Percentiles rank a stretch among this genome's conserved stretches.
phyloP scores from a whole-genome alignment of 805 yeast genomes.

The Starmerella sirachaensis region DNA sequence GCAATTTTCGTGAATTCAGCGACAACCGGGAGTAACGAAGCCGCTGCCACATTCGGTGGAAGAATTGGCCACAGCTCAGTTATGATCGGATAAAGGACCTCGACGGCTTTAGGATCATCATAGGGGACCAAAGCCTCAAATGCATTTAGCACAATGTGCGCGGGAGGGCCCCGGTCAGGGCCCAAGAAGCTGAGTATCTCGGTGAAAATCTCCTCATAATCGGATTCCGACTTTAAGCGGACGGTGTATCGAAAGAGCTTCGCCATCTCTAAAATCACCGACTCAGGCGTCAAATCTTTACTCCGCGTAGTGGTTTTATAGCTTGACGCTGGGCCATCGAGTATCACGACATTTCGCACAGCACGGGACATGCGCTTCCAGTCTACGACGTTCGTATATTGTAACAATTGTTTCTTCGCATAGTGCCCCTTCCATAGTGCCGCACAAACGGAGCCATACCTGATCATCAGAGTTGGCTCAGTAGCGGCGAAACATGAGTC shows the following conservation, averaged over 20 bases:
- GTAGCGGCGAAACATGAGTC: slow-evolving; percentile 62
- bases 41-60: slow-evolving; percentile 5
- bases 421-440: slow-evolving; percentile 39
- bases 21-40: slow-evolving; percentile 8
- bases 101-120: slow-evolving; percentile 1
- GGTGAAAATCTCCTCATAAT: neutral
- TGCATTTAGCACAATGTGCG: slow-evolving; percentile 6
- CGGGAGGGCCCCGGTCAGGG: slow-evolving; percentile 8
- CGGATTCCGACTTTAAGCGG: neutral
- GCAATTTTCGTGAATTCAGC: slow-evolving; percentile 8
- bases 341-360: slow-evolving; percentile 12
- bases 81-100: slow-evolving; percentile 2
- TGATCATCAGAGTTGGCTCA: slow-evolving; percentile 47
- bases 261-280: slow-evolving; percentile 10
- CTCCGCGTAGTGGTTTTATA: too few species aligned
- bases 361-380: slow-evolving; percentile 5
- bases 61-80: slow-evolving; percentile 9
- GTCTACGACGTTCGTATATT: slow-evolving; percentile 3
- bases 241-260: slow-evolving; percentile 8
- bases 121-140: slow-evolving; percentile 11
- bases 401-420: slow-evolving; percentile 29
- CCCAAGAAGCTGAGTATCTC: slow-evolving; percentile 13
- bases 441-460: slow-evolving; percentile 49
- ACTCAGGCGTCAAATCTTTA: neutral
- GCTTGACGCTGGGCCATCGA: neutral